Evolutionary conservation across 331 rosid species (phyloP), one percentile per base, ranked within the genome.

Genomic region (Ulmus americana): DNA sequence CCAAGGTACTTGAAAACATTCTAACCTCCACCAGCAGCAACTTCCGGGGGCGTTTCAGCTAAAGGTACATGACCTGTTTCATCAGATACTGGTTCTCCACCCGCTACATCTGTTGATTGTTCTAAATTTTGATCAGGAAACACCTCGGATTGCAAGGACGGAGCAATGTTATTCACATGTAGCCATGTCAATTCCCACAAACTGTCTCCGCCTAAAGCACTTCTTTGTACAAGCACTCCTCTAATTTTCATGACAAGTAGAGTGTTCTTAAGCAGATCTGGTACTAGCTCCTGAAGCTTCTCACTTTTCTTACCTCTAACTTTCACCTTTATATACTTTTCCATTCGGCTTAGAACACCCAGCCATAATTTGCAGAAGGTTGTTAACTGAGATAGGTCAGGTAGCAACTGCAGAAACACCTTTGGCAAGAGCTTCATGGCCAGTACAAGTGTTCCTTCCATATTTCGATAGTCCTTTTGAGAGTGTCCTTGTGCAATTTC

Each of bases 161-260:
- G 82, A 40, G 86, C 70, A 55, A 88, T 80, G 51, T 80, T 88
- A 74, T 85, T 85, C 55, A 86, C 88, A 61, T 86, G 90, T 57
- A 73, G 72, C 97, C 97, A 91, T 61, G 97, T 91, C 77, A 81
- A 57, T 74, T 91, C 95, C 95, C 96, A 91, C 71, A 91, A 76
- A 80, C 95, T 86, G 67, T 82, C 86, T 45, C 88, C 94, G 44
- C 83, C 95, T 57, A 75, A 61, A 20, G 87, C 80, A 68, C 86
- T 81, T 74, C 88, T 86, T 55, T 65, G 85, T 69, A 61, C 78
- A 22, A 92, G 89, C 59, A 86, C 71, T 42, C 78, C 77, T 14
- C 65, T 71, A 16, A 78, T 73, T 70, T 89, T 88, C 98, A 92
- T 92, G 20, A 85, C 90, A 68, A 92, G 80, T 83, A 92, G 75